Base-by-base conservation (phyloP, 2,329 filamentous ascomycete genomes). In the Neonectria coccinea region DNA sequence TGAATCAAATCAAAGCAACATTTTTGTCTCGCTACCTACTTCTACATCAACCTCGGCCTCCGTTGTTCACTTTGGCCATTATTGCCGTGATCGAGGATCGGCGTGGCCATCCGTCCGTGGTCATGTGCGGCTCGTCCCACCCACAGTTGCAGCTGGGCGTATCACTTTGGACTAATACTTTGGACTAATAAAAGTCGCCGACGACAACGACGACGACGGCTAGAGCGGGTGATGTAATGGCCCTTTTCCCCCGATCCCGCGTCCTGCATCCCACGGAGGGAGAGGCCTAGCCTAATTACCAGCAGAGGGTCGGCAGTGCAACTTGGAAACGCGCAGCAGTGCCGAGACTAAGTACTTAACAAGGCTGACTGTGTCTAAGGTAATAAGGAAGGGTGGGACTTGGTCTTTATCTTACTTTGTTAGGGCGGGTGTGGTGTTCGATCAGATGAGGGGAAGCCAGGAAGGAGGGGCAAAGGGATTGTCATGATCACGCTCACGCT, bases 141-240 rank as follows among this genome's bases (percentile, higher is more conserved):
- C 39, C 14, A 14, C n/a, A 27, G 51, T 44, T n/a, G 57, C 31
- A 54, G 22, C 8, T 36, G 22, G 50, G 18, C 57, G 57, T 31
- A 39, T 60, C 48, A 29, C 41, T 39, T 48, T 44, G 50, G 59
- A 44, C 47, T 33, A 56, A 29, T 9, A 29, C n/a, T n/a, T 48
- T 44, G 50, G 59, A 44, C 48, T 33, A 56, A 29, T 10, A 29
- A 2, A 48, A 31, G n/a, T 22, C 45, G 59, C 52, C 56, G 47
- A 61, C 58, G 58, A 51, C 16, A 9, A 25, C 56, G 45, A 51
- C 16, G 14, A 25, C 56, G 47, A 61, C 58, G 58, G 58, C 16
- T 25, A 33, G 52, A 47, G 33, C 53, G 59, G 39, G 55, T 58
- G 60, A 63, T 63, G 60, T 63, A 63, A 63, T 58, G 33, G 41